Conservation (phyloP, 768 basidiomycete genomes). For the Termitomyces sp. region DNA sequence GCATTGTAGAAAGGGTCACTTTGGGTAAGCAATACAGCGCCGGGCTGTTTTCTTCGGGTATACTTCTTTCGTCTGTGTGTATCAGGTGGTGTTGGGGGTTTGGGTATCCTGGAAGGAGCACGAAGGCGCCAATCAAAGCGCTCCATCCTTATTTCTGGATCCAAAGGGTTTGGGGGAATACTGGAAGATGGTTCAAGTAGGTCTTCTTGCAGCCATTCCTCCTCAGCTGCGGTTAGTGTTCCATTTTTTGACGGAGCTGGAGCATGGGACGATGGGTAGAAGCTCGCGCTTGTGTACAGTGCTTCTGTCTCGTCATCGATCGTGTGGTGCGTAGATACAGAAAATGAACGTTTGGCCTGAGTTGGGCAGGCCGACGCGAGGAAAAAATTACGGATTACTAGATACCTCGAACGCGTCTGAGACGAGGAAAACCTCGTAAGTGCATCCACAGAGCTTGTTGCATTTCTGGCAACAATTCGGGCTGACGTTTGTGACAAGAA, state of each 20-base stretch:
- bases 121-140: slow-evolving; percentile 65
- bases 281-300: slow-evolving; percentile 7
- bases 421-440: slow-evolving; percentile 2
- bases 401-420: slow-evolving; percentile 11
- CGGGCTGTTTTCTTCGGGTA: slow-evolving; percentile 37
- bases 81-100: slow-evolving; percentile 7
- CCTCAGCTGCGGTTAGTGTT: slow-evolving; percentile 27
- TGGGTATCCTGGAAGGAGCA: slow-evolving; percentile 40
- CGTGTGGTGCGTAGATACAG: slow-evolving; percentile 2
- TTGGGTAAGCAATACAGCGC: slow-evolving; percentile 24
- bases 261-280: neutral
- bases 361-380: slow-evolving; percentile 14
- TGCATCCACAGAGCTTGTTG: slow-evolving; percentile 7
- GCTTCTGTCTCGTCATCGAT: slow-evolving; percentile 11
- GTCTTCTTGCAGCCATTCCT: slow-evolving; percentile 36
- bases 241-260: neutral
- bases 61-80: slow-evolving; percentile 11
- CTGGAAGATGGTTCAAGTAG: slow-evolving; percentile 1
- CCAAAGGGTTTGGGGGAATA: slow-evolving; percentile 5
- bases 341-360: slow-evolving; percentile 9
- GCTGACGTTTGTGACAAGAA: slow-evolving; percentile 1
- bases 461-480: slow-evolving; percentile 9
- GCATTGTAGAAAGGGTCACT: slow-evolving; percentile 46
- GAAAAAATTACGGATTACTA: slow-evolving; percentile 16
- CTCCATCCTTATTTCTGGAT: slow-evolving; percentile 14